Evolutionary conservation across 208 protist genomes (phyloP).

Genomic region (Leishmania martiniquensis): DNA sequence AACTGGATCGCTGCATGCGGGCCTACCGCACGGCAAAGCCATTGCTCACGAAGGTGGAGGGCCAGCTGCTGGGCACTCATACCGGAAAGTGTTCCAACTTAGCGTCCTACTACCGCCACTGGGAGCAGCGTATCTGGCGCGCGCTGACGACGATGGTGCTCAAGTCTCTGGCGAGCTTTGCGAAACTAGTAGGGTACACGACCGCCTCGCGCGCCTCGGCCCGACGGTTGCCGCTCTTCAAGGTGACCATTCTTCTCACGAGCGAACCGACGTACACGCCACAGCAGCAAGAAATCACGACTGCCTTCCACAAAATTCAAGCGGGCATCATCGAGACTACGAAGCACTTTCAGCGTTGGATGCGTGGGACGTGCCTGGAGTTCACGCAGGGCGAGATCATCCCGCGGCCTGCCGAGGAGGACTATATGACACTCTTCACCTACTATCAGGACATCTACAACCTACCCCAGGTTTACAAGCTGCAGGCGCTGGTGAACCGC

Average conservation of each 20-base stretch:
- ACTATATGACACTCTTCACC: slow-evolving; percentile 89
- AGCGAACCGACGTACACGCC: slow-evolving; percentile 94
- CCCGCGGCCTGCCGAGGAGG: slow-evolving; percentile 81
- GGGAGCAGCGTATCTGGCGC: slow-evolving; percentile 96
- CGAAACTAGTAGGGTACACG: slow-evolving; percentile 88
- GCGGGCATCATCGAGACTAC: slow-evolving; percentile 93
- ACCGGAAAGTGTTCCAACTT: slow-evolving; percentile 92
- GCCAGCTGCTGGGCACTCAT: slow-evolving; percentile 91
- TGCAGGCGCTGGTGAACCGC: slow-evolving; percentile 90
- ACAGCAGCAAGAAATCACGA: slow-evolving; percentile 94
- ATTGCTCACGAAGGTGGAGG: slow-evolving; percentile 96
- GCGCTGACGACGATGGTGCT: slow-evolving; percentile 94
- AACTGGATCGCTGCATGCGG: slow-evolving; percentile 87
- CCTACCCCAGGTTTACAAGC: slow-evolving; percentile 89
- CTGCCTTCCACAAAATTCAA: slow-evolving; percentile 93
- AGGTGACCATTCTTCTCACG: slow-evolving; percentile 92
- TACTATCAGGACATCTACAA: slow-evolving; percentile 96
- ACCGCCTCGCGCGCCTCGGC: slow-evolving; percentile 35
- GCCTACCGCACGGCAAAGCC: slow-evolving; percentile 96
- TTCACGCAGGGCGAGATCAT: slow-evolving; percentile 93
- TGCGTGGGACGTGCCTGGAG: slow-evolving; percentile 96
- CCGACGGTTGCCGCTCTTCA: slow-evolving; percentile 89
- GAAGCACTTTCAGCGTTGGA: slow-evolving; percentile 96
- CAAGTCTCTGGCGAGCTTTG: slow-evolving; percentile 81
- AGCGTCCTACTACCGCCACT: slow-evolving; percentile 96